phyloP scores from a whole-genome alignment of 2,329 filamentous ascomycete genomes.

The Hymenoscyphus fructigenus region DNA sequence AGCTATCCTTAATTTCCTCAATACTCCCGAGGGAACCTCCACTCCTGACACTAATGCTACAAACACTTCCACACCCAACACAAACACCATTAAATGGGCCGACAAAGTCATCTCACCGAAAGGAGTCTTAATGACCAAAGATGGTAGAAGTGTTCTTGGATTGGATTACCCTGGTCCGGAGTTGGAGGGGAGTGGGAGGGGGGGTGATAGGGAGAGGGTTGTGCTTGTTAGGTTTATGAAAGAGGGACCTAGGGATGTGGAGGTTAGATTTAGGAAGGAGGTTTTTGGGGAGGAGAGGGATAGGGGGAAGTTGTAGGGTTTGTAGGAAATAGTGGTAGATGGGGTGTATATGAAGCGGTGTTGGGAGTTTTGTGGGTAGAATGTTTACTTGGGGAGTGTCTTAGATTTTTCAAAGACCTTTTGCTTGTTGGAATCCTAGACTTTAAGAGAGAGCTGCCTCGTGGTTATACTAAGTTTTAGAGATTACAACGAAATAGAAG shows the following conservation, averaged over 20 bases:
- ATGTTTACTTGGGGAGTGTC: too few species aligned
- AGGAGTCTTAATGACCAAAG: conserved; percentile 46
- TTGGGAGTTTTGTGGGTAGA: too few species aligned
- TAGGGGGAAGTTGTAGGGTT: conserved; percentile 21
- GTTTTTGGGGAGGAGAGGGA: conserved; percentile 48
- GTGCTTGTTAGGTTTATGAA: conserved; percentile 55
- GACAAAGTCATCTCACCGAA: conserved; percentile 63
- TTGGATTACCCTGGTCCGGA: conserved; percentile 60
- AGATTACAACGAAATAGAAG: too few species aligned
- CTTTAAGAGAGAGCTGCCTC: too few species aligned
- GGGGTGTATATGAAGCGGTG: too few species aligned
- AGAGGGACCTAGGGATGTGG: conserved; percentile 52
- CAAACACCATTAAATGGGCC: conserved; percentile 49
- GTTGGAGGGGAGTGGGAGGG: conserved; percentile 46
- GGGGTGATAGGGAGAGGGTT: conserved; percentile 59
- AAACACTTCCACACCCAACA: too few species aligned
- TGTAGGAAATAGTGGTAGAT: too few species aligned
- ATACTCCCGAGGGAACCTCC: conserved; percentile 40
- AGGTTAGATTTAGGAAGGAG: conserved; percentile 52
- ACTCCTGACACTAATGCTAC: conserved; percentile 20
- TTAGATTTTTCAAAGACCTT: too few species aligned
- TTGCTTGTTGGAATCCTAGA: too few species aligned
- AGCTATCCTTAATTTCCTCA: conserved; percentile 54
- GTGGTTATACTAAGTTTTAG: too few species aligned
- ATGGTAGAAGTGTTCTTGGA: conserved; percentile 52